phyloP scores from a whole-genome alignment of 1,284 basidiomycete species.

The Apiotrichum mycotoxinovorans region DNA sequence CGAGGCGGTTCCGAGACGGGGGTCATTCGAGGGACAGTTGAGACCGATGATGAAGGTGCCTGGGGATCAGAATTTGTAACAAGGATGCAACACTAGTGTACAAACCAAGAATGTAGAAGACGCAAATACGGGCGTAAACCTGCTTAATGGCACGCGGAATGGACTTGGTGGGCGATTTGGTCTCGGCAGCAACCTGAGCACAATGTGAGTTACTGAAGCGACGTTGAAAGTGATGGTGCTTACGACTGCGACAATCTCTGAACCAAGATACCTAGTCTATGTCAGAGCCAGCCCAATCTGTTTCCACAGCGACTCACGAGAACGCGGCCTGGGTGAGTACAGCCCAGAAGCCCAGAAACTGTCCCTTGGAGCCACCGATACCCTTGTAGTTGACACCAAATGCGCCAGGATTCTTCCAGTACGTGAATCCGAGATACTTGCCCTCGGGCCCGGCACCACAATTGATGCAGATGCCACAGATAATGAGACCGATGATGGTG shows the following conservation, averaged over 20 bases:
- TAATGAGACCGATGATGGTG: conserved; percentile 59
- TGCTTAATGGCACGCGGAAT: conserved; percentile 70
- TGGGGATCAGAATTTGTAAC: no score
- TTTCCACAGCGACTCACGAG: background rate
- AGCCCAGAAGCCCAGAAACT: conserved; percentile 28
- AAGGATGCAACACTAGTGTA: no score
- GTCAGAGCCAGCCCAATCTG: background rate
- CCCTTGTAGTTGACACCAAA: conserved; percentile 35
- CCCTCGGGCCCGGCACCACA: conserved; percentile 49
- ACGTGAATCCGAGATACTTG: conserved; percentile 48
- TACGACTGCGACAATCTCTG: conserved; percentile 50
- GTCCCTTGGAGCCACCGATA: conserved; percentile 51
- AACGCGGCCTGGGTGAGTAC: conserved; percentile 12
- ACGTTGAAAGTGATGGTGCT: no score
- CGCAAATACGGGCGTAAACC: conserved; percentile 68
- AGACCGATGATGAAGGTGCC: conserved; percentile 65
- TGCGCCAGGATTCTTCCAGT: conserved; percentile 52
- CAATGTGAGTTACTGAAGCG: no score
- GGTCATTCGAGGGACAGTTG: conserved; percentile 65
- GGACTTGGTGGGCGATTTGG: conserved; percentile 64
- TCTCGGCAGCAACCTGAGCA: conserved; percentile 50
- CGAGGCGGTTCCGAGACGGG: conserved; percentile 56
- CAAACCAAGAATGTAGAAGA: conserved; percentile 65
- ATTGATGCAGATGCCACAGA: conserved; percentile 63
- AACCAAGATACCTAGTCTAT: conserved; percentile 9